Base-by-base conservation (phyloP, 495 filamentous ascomycete genomes). In the Penicillium tannophilum region DNA sequence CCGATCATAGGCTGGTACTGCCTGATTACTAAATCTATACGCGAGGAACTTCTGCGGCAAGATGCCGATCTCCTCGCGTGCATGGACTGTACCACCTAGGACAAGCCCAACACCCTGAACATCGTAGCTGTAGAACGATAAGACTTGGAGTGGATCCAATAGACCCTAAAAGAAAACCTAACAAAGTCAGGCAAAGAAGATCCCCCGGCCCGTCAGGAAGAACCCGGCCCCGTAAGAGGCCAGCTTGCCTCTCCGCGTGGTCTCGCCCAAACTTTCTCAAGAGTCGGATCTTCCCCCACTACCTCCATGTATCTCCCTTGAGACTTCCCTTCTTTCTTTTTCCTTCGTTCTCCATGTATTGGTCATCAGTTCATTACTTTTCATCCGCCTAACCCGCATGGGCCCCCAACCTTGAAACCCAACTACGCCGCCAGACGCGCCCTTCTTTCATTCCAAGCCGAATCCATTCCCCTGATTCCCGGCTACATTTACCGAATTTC, bases 161-260 rank as follows among this genome's bases (percentile, higher is more conserved):
- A 30, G 14, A 31, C 14, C 46, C 14, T 31, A 3, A 49, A 20
- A 24, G 16, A 28, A 10, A 11, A 10, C 6, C 45, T 47, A 28
- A 47, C 19, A 28, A 47, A 20, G 7, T 16, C 20, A 14, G 30
- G 31, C 47, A 26, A n/a, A 11, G 54, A 24, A 11, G 33, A 36
- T 41, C 39, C 39, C 16, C 39, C 39, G 14, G 33, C 33, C 12
- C 33, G 4, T 36, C 39, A 16, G 14, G 39, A 41, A 46, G 28
- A 43, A 45, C 35, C 42, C 41, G 43, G 24, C 53, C 52, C 36
- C 20, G n/a, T 45, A 59, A 67, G 63, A 76, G 73, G 73, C 69
- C 71, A 76, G 73, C 71, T 76, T 74, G 71, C 71, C 69, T 72
- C 63, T 59, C 55, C 59, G 46, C 52, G 48, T 24, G 30, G 10